Evolutionary conservation across 768 basidiomycete genomes (phyloP).

Genomic region (Panellus pusillus): DNA sequence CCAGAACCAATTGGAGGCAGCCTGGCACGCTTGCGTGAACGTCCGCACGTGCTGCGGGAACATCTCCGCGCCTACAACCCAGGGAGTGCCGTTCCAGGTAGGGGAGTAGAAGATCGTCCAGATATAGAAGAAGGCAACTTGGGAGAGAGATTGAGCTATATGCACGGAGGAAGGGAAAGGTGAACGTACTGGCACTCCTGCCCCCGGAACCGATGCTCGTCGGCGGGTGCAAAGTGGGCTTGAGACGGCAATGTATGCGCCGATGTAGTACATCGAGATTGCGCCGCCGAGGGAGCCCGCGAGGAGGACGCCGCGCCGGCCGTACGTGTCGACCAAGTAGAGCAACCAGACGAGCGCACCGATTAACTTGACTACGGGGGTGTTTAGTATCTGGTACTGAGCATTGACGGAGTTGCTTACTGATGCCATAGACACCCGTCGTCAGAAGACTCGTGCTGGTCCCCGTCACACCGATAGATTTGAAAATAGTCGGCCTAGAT

Average conservation of each 20-base stretch:
- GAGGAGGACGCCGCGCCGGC: conserved; percentile 41
- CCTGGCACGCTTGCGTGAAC: conserved; percentile 38
- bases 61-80: conserved; percentile 45
- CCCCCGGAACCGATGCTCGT: conserved; percentile 26
- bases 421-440: conserved; percentile 49
- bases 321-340: conserved; percentile 42
- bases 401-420: conserved; percentile 27
- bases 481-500: conserved; percentile 46
- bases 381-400: neutral
- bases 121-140: conserved; percentile 38
- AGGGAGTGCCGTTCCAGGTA: conserved; percentile 47
- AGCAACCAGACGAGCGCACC: conserved; percentile 43
- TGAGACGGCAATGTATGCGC: conserved; percentile 41
- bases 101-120: conserved; percentile 40
- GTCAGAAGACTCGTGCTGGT: conserved; percentile 38
- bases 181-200: conserved; percentile 31
- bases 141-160: neutral
- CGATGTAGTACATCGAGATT: conserved; percentile 44
- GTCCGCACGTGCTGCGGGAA: conserved; percentile 43
- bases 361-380: conserved; percentile 31
- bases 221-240: conserved; percentile 27
- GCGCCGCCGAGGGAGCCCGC: conserved; percentile 40
- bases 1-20: conserved; percentile 38
- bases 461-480: conserved; percentile 43
- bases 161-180: conserved; percentile 8